Evolutionary conservation across 345 rosid genomes (phyloP), one percentile per base, ranked within the genome.

Genomic region (Populus nigra): DNA sequence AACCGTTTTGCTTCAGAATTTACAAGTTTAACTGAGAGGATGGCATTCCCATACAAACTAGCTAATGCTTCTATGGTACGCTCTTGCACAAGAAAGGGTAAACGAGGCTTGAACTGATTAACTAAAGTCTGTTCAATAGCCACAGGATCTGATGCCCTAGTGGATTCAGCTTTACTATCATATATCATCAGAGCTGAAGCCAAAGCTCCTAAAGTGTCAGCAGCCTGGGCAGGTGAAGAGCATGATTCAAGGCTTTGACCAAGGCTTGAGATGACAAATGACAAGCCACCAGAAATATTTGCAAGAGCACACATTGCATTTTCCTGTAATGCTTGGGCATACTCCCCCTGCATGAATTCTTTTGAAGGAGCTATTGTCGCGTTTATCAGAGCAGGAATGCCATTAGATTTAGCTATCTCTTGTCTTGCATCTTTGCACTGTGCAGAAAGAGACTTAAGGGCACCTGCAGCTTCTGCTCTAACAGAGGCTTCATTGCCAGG

Each of bases 121-220:
- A 96, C 81, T 83, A 96, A 85, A 70, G 94, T 96, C 85, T 90
- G 94, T 87, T 96, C 99, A 78, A 91, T 77, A 23, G 57, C 85
- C 78, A 80, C 65, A 66, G 98, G 91, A 80, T 96, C 97, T 33
- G 99, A 90, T 73, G 97, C 89, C 80, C 93, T 88, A 7, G 89
- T 90, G 61, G 86, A 89, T 80, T 96, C 99, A 47, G 98, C 96
- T 76, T 86, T 89, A 83, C 91, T 86, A 77, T 96, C 98, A 84
- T 96, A 96, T 83, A 96, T 94, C 99, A 96, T 96, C 76, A 96
- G 87, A 68, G 98, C 99, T n/a, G 99, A 94, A 86, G 99, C 99
- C 79, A 96, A 86, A 70, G 99, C 99, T 78, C 99, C 99, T 62
- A 96, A 87, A 11, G 98, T 96, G 80, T 96, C 99, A 27, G 98